Evolutionary conservation across 306 rosid species (phyloP).

Genomic region (Cucumis hystrix): DNA sequence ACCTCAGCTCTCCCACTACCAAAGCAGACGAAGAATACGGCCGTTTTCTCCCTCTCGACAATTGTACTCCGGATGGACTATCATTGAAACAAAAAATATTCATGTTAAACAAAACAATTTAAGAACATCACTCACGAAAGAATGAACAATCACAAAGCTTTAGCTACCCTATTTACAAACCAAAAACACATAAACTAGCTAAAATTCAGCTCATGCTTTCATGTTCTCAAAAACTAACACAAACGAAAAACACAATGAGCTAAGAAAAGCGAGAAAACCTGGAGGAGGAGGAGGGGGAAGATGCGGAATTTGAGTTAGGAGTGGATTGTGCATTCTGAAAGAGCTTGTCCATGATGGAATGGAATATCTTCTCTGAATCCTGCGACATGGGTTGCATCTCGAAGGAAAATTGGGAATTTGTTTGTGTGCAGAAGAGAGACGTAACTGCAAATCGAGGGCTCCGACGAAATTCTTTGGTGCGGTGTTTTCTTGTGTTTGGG

Average conservation of each 20-base stretch:
- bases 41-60: conserved; percentile 44
- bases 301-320: conserved; percentile 11
- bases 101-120: neutral
- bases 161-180: neutral
- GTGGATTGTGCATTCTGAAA: conserved; percentile 44
- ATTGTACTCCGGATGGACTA: conserved; percentile 37
- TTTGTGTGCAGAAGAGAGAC: neutral
- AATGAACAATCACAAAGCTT: neutral
- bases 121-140: neutral
- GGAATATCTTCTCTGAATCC: conserved; percentile 73
- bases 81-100: neutral
- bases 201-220: neutral
- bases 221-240: neutral
- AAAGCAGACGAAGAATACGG: conserved; percentile 36
- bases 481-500: neutral
- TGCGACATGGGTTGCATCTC: conserved; percentile 28
- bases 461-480: neutral
- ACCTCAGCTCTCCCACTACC: conserved; percentile 30
- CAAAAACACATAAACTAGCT: neutral
- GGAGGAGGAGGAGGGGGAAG: conserved; percentile 19
- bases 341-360: conserved; percentile 75
- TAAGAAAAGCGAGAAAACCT: conserved; percentile 25
- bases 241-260: neutral
- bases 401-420: neutral
- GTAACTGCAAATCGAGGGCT: neutral